Base-by-base conservation (phyloP, 495 filamentous ascomycete genomes). In the Staphylotrichum tortipilum region DNA sequence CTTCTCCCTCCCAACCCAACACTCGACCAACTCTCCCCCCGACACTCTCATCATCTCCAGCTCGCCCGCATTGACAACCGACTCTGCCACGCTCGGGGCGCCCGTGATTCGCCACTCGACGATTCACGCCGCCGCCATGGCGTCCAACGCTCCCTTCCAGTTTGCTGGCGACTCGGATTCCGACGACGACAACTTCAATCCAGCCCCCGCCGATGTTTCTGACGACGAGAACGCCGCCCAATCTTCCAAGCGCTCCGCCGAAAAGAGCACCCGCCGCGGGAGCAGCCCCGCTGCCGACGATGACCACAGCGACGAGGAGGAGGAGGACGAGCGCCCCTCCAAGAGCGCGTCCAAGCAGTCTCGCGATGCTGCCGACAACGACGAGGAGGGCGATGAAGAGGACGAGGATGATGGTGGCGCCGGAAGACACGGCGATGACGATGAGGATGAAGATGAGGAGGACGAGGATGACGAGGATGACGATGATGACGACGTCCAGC, bases 121-220 rank as follows among this genome's bases (percentile, higher is more conserved):
- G 24, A 50, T 26, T 17, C 49, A 14, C 31, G 19, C 18, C n/a
- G 45, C 33, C 23, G 52, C 37, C 18, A 66, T 66, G 63, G 58
- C 63, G 44, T 64, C 63, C 5, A 53, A 39, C 55, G 55, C 43
- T 34, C 49, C 55, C 30, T 45, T 47, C 29, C 56, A 54, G 14
- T 61, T 48, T 38, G 57, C 51, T 19, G 62, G 58, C 56, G 84
- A 83, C 49, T 86, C 83, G 47, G 85, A 86, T 19, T 64, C 60
- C 23, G 85, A 89, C 45, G 85, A 89, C 47, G 85, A 88, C 56
- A 82, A 87, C 55, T 90, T 91, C 69, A 89, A 91, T 61, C 86
- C 86, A 24, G 74, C 71, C 21, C 78, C 80, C 9, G 79, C 71
- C 42, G 80, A 85, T 45, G 64, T 82, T 3, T 88, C 85, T 5